Percentiles rank a stretch among this genome's conserved stretches.
These are phyloP conservation scores for Leishmania turanica DNA, from an alignment of 208 protist genomes.

Conservation along the genomic window DNA sequence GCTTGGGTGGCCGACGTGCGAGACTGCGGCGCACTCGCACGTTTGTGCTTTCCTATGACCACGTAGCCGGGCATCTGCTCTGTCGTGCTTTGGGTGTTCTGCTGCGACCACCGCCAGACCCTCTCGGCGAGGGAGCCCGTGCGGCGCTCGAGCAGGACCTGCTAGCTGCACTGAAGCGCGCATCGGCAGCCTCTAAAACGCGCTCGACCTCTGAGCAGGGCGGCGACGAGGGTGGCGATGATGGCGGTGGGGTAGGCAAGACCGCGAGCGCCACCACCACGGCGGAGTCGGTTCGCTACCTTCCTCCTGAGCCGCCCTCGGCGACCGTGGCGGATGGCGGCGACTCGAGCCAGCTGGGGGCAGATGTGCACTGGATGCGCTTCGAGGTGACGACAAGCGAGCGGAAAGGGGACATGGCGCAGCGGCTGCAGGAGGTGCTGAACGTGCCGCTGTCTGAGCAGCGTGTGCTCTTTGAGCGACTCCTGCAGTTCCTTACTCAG, in stretches of 20 bases:
- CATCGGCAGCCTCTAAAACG: not conserved
- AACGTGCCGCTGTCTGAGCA: constrained; percentile 29
- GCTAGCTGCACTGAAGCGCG: constrained; percentile 35
- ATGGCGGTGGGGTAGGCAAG: not conserved
- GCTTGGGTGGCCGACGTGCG: constrained; percentile 6
- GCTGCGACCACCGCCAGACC: constrained; percentile 21
- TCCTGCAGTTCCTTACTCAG: constrained; percentile 25
- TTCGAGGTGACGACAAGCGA: constrained; percentile 36
- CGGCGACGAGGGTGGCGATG: constrained; percentile 13
- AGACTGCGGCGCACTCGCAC: constrained; percentile 25
- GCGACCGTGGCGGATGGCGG: not conserved
- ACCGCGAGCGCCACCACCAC: not conserved
- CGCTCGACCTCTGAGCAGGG: not conserved
- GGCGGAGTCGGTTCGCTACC: constrained; percentile 29
- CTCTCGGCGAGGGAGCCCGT: constrained; percentile 31
- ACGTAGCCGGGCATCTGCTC: constrained; percentile 65
- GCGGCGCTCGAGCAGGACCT: constrained; percentile 47
- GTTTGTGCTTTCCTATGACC: constrained; percentile 61
- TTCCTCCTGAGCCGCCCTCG: constrained; percentile 11
- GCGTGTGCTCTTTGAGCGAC: constrained; percentile 21
- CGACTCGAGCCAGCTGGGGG: not conserved
- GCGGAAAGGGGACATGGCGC: constrained; percentile 36
- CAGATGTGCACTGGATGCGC: constrained; percentile 31
- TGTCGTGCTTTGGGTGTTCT: constrained; percentile 54
- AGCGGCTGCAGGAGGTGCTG: constrained; percentile 46